These are phyloP conservation scores for Drechmeria coniospora DNA, from an alignment of 2,329 filamentous ascomycete genomes.

Conservation along the genomic window DNA sequence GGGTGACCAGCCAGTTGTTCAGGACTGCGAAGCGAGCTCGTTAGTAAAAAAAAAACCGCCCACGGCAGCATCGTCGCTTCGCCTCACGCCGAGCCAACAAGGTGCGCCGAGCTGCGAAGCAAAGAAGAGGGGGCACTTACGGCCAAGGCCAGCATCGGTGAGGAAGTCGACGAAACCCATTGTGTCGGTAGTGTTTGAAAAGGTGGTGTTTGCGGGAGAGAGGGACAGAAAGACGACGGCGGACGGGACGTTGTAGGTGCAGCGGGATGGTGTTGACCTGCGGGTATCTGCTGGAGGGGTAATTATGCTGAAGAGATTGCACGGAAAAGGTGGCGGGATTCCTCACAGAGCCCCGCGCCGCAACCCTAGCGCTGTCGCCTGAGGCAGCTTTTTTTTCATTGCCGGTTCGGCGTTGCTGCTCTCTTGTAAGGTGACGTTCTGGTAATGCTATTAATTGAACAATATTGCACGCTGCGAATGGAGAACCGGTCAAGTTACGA, in stretches of 20 bases:
- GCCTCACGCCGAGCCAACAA: no score
- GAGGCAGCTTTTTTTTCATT: slow-evolving; percentile 1
- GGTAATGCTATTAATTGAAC: no score
- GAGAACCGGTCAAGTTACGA: no score
- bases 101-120: no score
- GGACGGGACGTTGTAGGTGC: not conserved
- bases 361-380: slow-evolving; percentile 3
- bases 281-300: not conserved
- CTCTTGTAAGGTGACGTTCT: no score
- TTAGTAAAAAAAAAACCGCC: slow-evolving; percentile 1
- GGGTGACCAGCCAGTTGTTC: slow-evolving; percentile 53
- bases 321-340: slow-evolving; percentile 1
- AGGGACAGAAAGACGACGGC: not conserved
- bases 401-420: not conserved
- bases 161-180: slow-evolving; percentile 56
- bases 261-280: not conserved
- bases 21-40: slow-evolving; percentile 29
- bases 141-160: slow-evolving; percentile 40
- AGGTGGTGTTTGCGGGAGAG: not conserved
- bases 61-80: no score
- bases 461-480: no score
- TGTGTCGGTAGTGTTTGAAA: slow-evolving; percentile 13
- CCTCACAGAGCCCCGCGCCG: slow-evolving; percentile 1
- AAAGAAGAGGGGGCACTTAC: slow-evolving; percentile 7
- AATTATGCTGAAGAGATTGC: slow-evolving; percentile 2